Conservation (phyloP, 2,329 filamentous ascomycete genomes). For the Hymenoscyphus occultus region DNA sequence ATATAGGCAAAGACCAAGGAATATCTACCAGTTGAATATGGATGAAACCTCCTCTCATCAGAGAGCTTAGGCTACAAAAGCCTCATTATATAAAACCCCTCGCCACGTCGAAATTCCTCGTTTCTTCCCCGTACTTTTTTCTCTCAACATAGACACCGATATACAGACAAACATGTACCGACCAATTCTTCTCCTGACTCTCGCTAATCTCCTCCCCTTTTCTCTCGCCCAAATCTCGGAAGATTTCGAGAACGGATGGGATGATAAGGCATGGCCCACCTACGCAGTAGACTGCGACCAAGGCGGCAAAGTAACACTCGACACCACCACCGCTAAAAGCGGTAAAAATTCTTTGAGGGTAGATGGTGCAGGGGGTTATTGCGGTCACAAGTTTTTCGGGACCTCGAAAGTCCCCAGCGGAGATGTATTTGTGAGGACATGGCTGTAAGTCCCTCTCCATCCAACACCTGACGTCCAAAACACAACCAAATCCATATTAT, state of each 20-base stretch:
- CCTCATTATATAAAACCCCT: not conserved
- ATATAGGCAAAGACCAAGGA: not conserved
- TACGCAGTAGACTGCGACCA: slow-evolving; percentile 60
- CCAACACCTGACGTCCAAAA: no score
- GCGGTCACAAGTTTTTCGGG: slow-evolving; percentile 60
- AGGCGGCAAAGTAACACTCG: slow-evolving; percentile 52
- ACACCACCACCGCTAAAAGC: slow-evolving; percentile 54
- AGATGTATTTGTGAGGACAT: slow-evolving; percentile 55
- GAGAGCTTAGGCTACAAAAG: not conserved
- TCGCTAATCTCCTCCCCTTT: slow-evolving; percentile 44
- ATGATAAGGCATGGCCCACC: slow-evolving; percentile 54
- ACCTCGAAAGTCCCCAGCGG: slow-evolving; percentile 54
- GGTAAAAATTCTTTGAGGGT: slow-evolving; percentile 55
- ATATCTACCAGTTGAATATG: not conserved
- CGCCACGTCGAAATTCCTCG: slow-evolving; percentile 6
- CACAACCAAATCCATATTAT: not conserved
- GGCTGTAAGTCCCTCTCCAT: slow-evolving; percentile 45
- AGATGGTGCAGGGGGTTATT: slow-evolving; percentile 52
- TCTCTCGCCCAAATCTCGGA: slow-evolving; percentile 52
- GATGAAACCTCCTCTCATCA: not conserved
- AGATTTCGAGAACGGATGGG: slow-evolving; percentile 57
- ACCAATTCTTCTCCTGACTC: slow-evolving; percentile 42
- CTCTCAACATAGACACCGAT: slow-evolving; percentile 13
- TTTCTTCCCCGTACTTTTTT: slow-evolving; percentile 14
- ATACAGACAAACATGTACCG: slow-evolving; percentile 41